Percentiles rank a stretch among this genome's conserved stretches.
These are phyloP conservation scores for Aspergillus quadrilineatus DNA, from an alignment of 2,329 filamentous ascomycete species.

Conservation along the genomic window DNA sequence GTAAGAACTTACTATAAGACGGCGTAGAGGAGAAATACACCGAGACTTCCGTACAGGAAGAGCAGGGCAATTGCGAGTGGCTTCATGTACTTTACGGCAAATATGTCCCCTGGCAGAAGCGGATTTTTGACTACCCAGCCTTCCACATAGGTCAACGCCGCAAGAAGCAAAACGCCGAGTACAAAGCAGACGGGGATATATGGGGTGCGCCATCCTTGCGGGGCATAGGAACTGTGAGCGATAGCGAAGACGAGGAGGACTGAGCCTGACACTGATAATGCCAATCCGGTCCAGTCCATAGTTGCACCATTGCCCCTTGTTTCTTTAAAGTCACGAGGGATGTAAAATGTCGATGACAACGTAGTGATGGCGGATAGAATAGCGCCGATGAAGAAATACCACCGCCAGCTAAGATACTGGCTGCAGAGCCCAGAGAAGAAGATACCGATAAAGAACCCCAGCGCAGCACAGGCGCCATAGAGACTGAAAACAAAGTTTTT, in stretches of 20 bases:
- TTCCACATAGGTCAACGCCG: slow-evolving; percentile 66
- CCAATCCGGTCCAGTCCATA: slow-evolving; percentile 70
- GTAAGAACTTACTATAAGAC: slow-evolving; percentile 61
- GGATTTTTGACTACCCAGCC: slow-evolving; percentile 68
- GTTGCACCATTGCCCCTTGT: slow-evolving; percentile 37
- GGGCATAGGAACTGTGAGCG: slow-evolving; percentile 69
- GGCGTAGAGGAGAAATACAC: slow-evolving; percentile 67
- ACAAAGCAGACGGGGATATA: slow-evolving; percentile 68
- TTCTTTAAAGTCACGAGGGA: slow-evolving; percentile 46
- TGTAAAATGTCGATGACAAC: slow-evolving; percentile 46
- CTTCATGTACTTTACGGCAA: slow-evolving; percentile 67
- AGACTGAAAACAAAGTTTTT: slow-evolving; percentile 67
- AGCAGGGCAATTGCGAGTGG: slow-evolving; percentile 61
- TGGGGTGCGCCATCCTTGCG: slow-evolving; percentile 68
- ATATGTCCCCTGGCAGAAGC: slow-evolving; percentile 68
- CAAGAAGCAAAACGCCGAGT: slow-evolving; percentile 61
- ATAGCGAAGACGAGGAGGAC: slow-evolving; percentile 72
- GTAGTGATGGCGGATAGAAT: slow-evolving; percentile 51
- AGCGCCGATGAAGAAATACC: slow-evolving; percentile 68
- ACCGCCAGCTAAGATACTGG: slow-evolving; percentile 58
- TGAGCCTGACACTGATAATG: slow-evolving; percentile 63
- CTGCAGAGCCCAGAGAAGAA: slow-evolving; percentile 62
- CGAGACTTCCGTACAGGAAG: slow-evolving; percentile 67
- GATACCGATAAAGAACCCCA: slow-evolving; percentile 58
- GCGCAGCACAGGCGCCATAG: slow-evolving; percentile 54